Conservation (phyloP, 1,139 yeast species). For the Debaryomycetaceae sp. region DNA sequence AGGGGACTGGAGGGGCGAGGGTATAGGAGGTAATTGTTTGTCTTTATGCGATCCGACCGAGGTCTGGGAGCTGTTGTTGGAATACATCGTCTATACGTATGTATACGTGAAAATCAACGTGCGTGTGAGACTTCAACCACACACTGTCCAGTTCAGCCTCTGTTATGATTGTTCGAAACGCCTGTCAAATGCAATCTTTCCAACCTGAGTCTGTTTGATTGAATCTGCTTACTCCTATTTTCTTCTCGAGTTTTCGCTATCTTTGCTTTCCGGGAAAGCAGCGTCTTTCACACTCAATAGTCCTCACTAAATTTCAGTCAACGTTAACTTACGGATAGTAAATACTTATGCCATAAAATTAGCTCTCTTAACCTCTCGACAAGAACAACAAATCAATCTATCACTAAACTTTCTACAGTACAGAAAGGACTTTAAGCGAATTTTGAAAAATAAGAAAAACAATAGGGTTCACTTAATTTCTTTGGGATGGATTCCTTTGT, state of each 20-base stretch:
- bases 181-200: no score
- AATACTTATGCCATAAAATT: no score
- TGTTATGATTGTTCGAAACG: background rate
- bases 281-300: no score
- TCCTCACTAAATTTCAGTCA: no score
- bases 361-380: background rate
- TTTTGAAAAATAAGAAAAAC: background rate
- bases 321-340: no score
- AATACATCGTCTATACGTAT: slow-evolving; percentile 18
- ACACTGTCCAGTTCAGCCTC: background rate
- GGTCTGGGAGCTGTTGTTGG: slow-evolving; percentile 22
- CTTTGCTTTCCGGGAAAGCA: slow-evolving; percentile 5
- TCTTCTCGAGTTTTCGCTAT: slow-evolving; percentile 3
- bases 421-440: background rate
- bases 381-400: background rate
- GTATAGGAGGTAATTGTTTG: slow-evolving; percentile 41
- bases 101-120: background rate
- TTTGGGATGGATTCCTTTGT: background rate
- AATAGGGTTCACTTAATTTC: background rate
- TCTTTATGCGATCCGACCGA: slow-evolving; percentile 28
- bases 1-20: slow-evolving; percentile 13
- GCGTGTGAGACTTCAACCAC: background rate
- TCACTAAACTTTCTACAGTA: background rate
- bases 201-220: no score
- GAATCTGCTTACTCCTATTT: background rate